A percentile compares a stretch with the other conserved stretches of the same genome.
Conservation (phyloP, 345 rosid genomes). For the Camelina laxa region DNA sequence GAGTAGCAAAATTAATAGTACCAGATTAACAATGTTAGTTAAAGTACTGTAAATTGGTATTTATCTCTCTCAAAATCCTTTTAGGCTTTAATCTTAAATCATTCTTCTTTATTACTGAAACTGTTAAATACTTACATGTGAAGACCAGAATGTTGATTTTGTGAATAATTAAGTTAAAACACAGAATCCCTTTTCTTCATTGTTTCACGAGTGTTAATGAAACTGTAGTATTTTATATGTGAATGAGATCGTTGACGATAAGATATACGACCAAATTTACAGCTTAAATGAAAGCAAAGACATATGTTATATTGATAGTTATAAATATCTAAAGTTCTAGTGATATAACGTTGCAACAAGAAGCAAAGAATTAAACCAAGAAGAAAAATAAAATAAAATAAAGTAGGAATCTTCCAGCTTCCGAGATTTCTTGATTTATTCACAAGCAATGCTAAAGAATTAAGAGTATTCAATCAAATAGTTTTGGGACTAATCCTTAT, state of each 20-base stretch:
- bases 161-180: neutral
- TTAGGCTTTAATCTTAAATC: neutral
- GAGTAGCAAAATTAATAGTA: constrained; percentile 7
- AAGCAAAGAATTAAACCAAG: constrained; percentile 39
- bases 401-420: constrained; percentile 47
- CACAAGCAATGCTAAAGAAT: constrained; percentile 43
- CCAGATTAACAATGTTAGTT: constrained; percentile 16
- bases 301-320: constrained; percentile 4
- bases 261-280: neutral
- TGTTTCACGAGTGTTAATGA: neutral
- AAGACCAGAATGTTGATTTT: neutral
- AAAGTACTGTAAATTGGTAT: neutral
- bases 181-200: neutral
- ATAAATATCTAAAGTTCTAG: constrained; percentile 1
- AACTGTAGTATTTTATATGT: neutral
- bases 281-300: neutral
- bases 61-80: neutral
- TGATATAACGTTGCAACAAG: constrained; percentile 15
- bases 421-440: constrained; percentile 47
- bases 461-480: constrained; percentile 18
- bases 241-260: neutral
- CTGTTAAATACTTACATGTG: constrained; percentile 9
- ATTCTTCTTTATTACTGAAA: neutral
- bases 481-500: constrained; percentile 32
- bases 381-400: neutral